phyloP scores from a whole-genome alignment of 2,329 filamentous ascomycete species.

The Aspergillus chevalieri region DNA sequence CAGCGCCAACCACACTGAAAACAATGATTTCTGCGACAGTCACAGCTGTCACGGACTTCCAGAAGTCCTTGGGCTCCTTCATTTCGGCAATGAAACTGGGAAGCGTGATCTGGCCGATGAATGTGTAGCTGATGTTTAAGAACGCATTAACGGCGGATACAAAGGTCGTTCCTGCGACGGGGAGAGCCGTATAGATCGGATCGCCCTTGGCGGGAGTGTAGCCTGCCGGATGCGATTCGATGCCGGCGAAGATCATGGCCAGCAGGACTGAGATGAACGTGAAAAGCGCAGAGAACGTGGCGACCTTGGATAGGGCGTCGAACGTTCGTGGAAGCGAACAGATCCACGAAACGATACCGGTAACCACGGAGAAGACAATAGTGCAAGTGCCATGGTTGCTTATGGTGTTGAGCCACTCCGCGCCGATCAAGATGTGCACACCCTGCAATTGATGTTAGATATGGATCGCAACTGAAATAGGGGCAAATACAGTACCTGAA shows the following conservation, averaged over 20 bases:
- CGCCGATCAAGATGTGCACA: constrained; percentile 75
- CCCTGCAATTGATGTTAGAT: constrained; percentile 42
- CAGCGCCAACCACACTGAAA: constrained; percentile 72
- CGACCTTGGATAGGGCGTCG: constrained; percentile 69
- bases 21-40: constrained; percentile 82
- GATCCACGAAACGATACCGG: constrained; percentile 68
- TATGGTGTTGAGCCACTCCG: constrained; percentile 88
- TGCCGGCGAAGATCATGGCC: constrained; percentile 72
- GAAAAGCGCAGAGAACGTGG: constrained; percentile 73
- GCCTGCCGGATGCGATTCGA: constrained; percentile 66
- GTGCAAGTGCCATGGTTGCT: constrained; percentile 67
- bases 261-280: constrained; percentile 85
- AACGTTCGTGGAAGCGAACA: constrained; percentile 84
- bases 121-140: constrained; percentile 92
- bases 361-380: constrained; percentile 69
- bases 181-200: constrained; percentile 63
- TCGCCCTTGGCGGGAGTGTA: constrained; percentile 57
- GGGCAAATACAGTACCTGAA: constrained; percentile 50
- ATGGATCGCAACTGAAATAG: neutral
- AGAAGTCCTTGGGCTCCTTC: constrained; percentile 74
- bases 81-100: constrained; percentile 96
- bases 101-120: constrained; percentile 90
- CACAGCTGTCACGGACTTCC: constrained; percentile 85
- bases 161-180: constrained; percentile 67
- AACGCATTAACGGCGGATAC: constrained; percentile 80